Evolutionary conservation across 2,329 filamentous ascomycete genomes (phyloP).

Genomic region (Cytospora paraplurivora): DNA sequence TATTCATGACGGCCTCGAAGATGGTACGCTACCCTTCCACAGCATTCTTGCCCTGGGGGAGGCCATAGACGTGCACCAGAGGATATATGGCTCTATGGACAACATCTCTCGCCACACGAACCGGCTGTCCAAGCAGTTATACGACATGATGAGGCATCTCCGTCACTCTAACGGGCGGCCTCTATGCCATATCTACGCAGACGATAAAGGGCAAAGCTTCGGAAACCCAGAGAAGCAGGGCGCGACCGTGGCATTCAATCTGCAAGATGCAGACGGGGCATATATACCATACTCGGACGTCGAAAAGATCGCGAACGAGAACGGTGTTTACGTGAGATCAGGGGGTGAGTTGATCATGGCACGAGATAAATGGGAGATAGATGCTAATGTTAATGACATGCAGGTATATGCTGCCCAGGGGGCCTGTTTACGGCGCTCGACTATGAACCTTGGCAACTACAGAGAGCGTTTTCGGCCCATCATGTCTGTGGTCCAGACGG

Average conservation of each 20-base stretch:
- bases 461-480: constrained; percentile 55
- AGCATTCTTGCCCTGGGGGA: constrained; percentile 80
- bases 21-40: constrained; percentile 87
- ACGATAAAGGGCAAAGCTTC: constrained; percentile 46
- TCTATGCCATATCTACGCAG: constrained; percentile 58
- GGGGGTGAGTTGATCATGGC: constrained; percentile 44
- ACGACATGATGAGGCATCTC: constrained; percentile 49
- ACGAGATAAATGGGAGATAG: not conserved
- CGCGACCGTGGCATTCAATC: constrained; percentile 65
- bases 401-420: constrained; percentile 52
- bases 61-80: constrained; percentile 69
- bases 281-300: constrained; percentile 60
- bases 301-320: constrained; percentile 58
- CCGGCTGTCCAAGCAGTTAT: constrained; percentile 53
- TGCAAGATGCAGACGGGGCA: constrained; percentile 53
- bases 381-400: not conserved
- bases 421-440: constrained; percentile 50
- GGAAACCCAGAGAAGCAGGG: constrained; percentile 57
- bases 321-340: constrained; percentile 61
- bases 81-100: constrained; percentile 61
- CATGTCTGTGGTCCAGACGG: constrained; percentile 59
- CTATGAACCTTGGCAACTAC: constrained; percentile 57
- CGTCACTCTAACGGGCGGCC: constrained; percentile 55
- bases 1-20: constrained; percentile 64
- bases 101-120: constrained; percentile 60